These are phyloP conservation scores for Diaporthe sp. DNA, from an alignment of 2,329 filamentous ascomycete species.

Conservation along the genomic window DNA sequence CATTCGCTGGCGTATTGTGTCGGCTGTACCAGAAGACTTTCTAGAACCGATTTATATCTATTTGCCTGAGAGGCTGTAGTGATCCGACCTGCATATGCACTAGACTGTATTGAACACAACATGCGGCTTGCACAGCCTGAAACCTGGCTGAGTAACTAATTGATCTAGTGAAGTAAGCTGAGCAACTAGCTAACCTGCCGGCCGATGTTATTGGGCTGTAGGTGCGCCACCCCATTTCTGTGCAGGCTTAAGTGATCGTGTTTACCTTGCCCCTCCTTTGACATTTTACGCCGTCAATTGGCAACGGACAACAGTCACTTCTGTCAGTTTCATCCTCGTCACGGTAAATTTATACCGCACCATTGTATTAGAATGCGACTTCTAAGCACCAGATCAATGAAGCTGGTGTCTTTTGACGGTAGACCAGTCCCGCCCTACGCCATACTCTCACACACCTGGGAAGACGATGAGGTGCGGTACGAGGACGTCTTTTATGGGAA, in stretches of 20 bases:
- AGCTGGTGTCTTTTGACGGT: not conserved
- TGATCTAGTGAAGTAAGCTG: not conserved
- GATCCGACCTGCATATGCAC: not conserved
- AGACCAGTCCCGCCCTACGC: not conserved
- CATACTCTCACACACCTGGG: not conserved
- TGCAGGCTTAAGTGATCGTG: not conserved
- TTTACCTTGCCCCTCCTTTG: not conserved
- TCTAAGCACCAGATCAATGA: not conserved
- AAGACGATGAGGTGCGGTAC: not conserved
- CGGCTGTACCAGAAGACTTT: not conserved
- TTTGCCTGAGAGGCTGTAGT: not conserved
- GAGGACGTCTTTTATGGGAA: not conserved
- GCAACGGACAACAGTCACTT: not conserved
- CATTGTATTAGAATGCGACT: not conserved
- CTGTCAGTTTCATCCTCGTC: not conserved
- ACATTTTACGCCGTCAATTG: not conserved
- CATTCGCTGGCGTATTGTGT: not conserved
- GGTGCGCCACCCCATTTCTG: not conserved
- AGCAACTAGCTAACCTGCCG: not conserved
- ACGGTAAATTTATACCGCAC: not conserved
- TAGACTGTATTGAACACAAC: not conserved
- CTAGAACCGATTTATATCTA: not conserved
- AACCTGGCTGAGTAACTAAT: not conserved
- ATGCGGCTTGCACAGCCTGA: not conserved
- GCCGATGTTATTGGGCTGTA: not conserved